Evolutionary conservation across 768 basidiomycete genomes (phyloP).

Genomic region (Lactarius vividus): DNA sequence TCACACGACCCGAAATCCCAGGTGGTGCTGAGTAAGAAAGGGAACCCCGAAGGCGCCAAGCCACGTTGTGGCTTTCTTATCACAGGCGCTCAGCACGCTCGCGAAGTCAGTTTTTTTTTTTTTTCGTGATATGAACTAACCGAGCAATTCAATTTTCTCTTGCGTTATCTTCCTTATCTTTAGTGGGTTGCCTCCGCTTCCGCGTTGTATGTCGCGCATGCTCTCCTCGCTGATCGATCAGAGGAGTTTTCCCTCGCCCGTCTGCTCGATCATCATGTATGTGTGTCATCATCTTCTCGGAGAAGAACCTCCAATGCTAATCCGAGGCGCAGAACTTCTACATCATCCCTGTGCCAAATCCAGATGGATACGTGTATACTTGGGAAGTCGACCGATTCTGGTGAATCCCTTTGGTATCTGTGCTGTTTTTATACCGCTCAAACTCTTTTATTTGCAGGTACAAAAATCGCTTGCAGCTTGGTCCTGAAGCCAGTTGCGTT

Average conservation of each 20-base stretch:
- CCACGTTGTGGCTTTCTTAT: conserved; percentile 55
- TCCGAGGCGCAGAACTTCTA: conserved; percentile 50
- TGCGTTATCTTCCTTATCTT: background rate
- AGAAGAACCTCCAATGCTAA: background rate
- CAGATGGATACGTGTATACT: conserved; percentile 73
- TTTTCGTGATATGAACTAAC: background rate
- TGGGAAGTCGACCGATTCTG: conserved; percentile 70
- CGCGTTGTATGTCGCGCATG: conserved; percentile 69
- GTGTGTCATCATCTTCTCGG: background rate
- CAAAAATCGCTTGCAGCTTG: conserved; percentile 63
- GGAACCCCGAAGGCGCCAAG: conserved; percentile 34
- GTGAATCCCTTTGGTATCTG: conserved; percentile 31
- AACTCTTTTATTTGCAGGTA: conserved; percentile 42
- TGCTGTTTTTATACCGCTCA: background rate
- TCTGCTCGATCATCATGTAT: conserved; percentile 55
- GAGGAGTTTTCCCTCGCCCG: conserved; percentile 46
- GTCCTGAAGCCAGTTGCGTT: conserved; percentile 48
- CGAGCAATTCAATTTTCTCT: background rate
- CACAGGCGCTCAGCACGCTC: conserved; percentile 69
- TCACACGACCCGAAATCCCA: conserved; percentile 23
- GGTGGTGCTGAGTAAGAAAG: conserved; percentile 19
- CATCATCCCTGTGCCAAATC: conserved; percentile 64
- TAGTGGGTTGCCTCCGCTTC: conserved; percentile 83
- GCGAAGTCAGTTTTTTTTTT: conserved; percentile 51
- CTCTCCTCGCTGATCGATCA: conserved; percentile 51